Percentiles rank a stretch among this genome's conserved stretches.
Conservation (phyloP, 1,284 basidiomycete genomes). For the Rhizoctonia solani region DNA sequence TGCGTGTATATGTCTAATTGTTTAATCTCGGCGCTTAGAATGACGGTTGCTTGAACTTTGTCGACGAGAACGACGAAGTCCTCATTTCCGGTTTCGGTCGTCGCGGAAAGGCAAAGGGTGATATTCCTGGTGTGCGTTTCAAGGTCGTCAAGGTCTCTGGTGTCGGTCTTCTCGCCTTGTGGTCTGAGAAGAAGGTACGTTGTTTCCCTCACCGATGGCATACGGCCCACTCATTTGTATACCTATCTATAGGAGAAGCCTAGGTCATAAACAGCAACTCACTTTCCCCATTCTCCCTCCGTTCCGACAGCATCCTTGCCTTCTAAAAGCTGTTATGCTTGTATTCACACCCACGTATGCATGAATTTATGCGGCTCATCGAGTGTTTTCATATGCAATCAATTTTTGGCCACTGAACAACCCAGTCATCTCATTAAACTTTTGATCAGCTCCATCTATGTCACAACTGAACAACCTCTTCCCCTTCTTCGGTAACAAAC, state of each 20-base stretch:
- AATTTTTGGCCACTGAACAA: slow-evolving; percentile 10
- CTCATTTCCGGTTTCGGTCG: slow-evolving; percentile 99
- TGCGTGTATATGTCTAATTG: neutral
- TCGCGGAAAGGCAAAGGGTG: slow-evolving; percentile 98
- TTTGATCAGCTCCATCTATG: neutral
- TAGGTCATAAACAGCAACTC: slow-evolving; percentile 64
- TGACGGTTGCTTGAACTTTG: slow-evolving; percentile 99
- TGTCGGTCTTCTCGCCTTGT: slow-evolving; percentile 95
- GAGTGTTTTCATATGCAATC: slow-evolving; percentile 34
- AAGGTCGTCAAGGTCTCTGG: slow-evolving; percentile 99
- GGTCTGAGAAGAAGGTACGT: slow-evolving; percentile 97
- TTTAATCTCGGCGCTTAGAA: slow-evolving; percentile 58
- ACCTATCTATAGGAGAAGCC: slow-evolving; percentile 75
- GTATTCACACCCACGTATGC: slow-evolving; percentile 36
- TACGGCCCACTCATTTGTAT: slow-evolving; percentile 34
- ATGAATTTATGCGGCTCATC: slow-evolving; percentile 31
- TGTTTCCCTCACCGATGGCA: neutral
- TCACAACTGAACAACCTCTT: slow-evolving; percentile 62
- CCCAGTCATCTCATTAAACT: neutral
- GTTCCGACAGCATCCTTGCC: slow-evolving; percentile 1
- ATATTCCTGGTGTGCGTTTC: slow-evolving; percentile 97
- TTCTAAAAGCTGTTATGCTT: slow-evolving; percentile 34
- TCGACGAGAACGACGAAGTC: slow-evolving; percentile 99
- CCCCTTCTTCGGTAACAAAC: slow-evolving; percentile 60
- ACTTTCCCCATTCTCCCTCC: neutral